Evolutionary conservation across 106 monocot species (phyloP), one percentile per base, ranked within the genome.

Genomic region (Phalaenopsis aphrodite): DNA sequence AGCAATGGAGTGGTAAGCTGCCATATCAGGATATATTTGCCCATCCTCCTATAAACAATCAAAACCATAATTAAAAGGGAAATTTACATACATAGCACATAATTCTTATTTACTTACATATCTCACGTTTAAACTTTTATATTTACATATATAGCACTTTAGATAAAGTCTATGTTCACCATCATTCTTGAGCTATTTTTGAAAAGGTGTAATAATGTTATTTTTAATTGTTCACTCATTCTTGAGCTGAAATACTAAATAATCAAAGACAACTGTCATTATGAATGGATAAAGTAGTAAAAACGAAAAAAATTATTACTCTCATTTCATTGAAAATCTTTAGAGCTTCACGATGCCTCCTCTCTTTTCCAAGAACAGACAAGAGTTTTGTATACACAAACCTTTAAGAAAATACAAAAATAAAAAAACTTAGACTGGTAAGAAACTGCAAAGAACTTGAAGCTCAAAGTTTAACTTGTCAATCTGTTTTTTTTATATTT

Each of bases 301-400:
- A 83, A 24, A 78, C 10, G 1, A 84, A 79, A 81, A 61, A 77
- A 11, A 1, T 72, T 23, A 78, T 79, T 88, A 98, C 94, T 77
- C 77, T 91, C 94, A 98, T 98, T 56, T 78, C 48, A 52, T 76
- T 89, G 77, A 92, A 94, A 84, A 94, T 81, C 49, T 74, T 80
- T 80, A 92, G 87, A 85, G 98, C 98, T 94, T 98, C 98, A 55
- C 9, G 56, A 9, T 88, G 80, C 67, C 78, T 98, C 84, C 90
- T 86, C 84, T 87, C 86, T 75, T 98, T 94, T 41, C 98, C 98
- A 42, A 98, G 94, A 79, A 98, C 83, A 47, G 94, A 82, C 55
- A 98, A 82, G 52, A 98, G 91, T 75, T 98, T 98, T 84, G 98
- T 98, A 76, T 92, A 88, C 12, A 98, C 98, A 88, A 89, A 98